These are phyloP conservation scores for Capsicum rhomboideum DNA, from an alignment of 257 asterid species.

Conservation along the genomic window DNA sequence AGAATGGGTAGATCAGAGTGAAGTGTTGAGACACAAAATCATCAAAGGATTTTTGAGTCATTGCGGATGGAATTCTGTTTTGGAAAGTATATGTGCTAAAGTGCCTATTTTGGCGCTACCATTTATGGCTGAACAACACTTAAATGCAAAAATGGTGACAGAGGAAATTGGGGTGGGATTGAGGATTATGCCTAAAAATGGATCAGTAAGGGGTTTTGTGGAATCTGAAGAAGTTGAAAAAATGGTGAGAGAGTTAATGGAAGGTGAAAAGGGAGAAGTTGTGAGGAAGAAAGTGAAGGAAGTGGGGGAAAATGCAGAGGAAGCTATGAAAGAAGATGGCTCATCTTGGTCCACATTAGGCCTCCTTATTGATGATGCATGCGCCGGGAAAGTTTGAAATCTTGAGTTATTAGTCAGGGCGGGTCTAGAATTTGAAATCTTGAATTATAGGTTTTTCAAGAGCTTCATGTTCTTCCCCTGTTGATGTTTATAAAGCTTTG, in stretches of 20 bases:
- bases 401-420: neutral
- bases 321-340: conserved; percentile 55
- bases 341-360: neutral
- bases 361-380: neutral
- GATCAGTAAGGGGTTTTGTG: conserved; percentile 44
- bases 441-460: neutral
- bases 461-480: neutral
- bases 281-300: conserved; percentile 67
- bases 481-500: neutral
- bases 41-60: conserved; percentile 58
- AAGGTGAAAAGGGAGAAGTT: conserved; percentile 45
- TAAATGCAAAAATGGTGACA: conserved; percentile 48
- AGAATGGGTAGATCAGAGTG: conserved; percentile 60
- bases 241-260: conserved; percentile 43
- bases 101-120: conserved; percentile 66
- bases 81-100: conserved; percentile 41
- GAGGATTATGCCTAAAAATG: conserved; percentile 31
- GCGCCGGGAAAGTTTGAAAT: neutral
- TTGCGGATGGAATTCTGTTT: conserved; percentile 81
- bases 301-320: conserved; percentile 61
- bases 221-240: conserved; percentile 40
- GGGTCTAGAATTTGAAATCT: neutral
- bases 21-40: conserved; percentile 31
- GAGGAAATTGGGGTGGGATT: conserved; percentile 48
- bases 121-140: conserved; percentile 66